phyloP scores from a whole-genome alignment of 805 yeast species.

The Myxozyma kluyveri region DNA sequence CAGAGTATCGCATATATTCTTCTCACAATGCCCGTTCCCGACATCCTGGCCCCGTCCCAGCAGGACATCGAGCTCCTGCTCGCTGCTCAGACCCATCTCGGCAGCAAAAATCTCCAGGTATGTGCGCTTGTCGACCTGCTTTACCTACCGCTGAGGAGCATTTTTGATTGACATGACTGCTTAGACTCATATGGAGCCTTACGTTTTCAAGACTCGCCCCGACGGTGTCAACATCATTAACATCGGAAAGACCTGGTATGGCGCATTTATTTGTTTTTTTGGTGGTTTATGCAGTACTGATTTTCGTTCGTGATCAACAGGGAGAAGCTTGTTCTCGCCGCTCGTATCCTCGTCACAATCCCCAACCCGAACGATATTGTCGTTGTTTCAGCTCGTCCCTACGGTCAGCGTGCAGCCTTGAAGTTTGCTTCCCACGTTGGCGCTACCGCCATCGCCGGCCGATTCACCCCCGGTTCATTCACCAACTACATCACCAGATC shows the following conservation, averaged over 20 bases:
- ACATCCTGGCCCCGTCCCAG: constrained; percentile 59
- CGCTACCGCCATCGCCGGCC: constrained; percentile 99
- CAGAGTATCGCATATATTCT: constrained; percentile 37
- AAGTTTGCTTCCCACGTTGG: constrained; percentile 99
- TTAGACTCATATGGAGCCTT: constrained; percentile 87
- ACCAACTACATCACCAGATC: constrained; percentile 99
- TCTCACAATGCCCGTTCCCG: constrained; percentile 71
- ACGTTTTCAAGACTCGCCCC: constrained; percentile 97
- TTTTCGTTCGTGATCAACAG: constrained; percentile 5
- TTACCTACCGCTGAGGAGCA: background rate
- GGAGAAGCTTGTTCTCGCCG: constrained; percentile 98
- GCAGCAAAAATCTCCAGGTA: constrained; percentile 99
- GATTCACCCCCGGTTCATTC: constrained; percentile 99
- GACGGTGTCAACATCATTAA: constrained; percentile 99
- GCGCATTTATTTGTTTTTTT: too few relatives aligned
- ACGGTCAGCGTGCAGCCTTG: constrained; percentile 99
- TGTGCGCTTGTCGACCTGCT: background rate
- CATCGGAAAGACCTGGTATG: constrained; percentile 97
- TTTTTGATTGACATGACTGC: background rate
- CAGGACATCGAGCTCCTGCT: constrained; percentile 71
- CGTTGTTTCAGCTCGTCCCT: constrained; percentile 98
- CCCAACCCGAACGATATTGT: constrained; percentile 98
- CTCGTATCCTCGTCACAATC: constrained; percentile 98
- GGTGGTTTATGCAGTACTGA: background rate
- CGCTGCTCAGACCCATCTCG: constrained; percentile 99